These are phyloP conservation scores for Dentipellis fragilis DNA, from an alignment of 768 basidiomycete genomes.

Conservation along the genomic window DNA sequence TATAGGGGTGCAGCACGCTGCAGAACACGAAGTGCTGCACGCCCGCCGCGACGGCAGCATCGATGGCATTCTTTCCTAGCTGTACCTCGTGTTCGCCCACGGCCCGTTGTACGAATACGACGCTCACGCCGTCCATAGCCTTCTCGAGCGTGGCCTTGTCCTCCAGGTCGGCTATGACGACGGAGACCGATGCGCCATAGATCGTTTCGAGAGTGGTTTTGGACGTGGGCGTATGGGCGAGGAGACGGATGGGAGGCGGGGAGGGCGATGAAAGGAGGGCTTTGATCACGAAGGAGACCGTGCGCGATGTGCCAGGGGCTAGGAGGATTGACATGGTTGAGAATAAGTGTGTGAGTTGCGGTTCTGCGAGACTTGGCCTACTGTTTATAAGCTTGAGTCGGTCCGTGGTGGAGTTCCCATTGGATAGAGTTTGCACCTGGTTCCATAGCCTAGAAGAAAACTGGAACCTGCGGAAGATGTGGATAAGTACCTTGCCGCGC, in stretches of 20 bases:
- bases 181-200: slow-evolving; percentile 3
- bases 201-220: slow-evolving; percentile 2
- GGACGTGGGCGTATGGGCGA: slow-evolving; percentile 3
- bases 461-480: too few species aligned
- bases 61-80: slow-evolving; percentile 12
- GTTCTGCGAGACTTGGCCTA: too few species aligned
- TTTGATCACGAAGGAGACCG: slow-evolving; percentile 8
- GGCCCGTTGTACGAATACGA: slow-evolving; percentile 10
- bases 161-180: slow-evolving; percentile 8
- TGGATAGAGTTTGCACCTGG: too few species aligned
- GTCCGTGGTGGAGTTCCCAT: too few species aligned
- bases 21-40: slow-evolving; percentile 11
- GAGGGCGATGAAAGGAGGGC: slow-evolving; percentile 11
- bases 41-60: slow-evolving; percentile 11
- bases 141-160: slow-evolving; percentile 3
- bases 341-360: too few species aligned
- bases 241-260: slow-evolving; percentile 7
- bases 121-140: slow-evolving; percentile 3
- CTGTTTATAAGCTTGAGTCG: too few species aligned
- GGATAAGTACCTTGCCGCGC: too few species aligned
- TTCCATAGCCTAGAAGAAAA: too few species aligned
- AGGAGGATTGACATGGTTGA: slow-evolving; percentile 14
- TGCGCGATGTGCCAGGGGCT: slow-evolving; percentile 11
- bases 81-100: slow-evolving; percentile 5
- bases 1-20: slow-evolving; percentile 12